Evolutionary conservation across 2,329 filamentous ascomycete genomes (phyloP).

Genomic region (Penicillium nordicum): DNA sequence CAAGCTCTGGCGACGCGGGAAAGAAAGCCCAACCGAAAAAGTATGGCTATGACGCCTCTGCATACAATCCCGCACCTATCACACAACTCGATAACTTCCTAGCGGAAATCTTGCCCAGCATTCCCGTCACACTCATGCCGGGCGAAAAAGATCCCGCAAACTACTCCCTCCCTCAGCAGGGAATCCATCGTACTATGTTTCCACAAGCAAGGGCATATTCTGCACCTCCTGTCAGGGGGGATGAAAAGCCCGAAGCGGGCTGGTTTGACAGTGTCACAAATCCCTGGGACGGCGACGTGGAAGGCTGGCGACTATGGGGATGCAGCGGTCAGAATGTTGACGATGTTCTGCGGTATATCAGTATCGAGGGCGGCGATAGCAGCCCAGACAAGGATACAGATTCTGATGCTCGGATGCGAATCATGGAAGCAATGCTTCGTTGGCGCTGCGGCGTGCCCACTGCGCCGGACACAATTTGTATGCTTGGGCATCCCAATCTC

Average conservation of each 20-base stretch:
- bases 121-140: constrained; percentile 85
- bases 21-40: constrained; percentile 64
- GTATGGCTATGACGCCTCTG: constrained; percentile 87
- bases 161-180: constrained; percentile 84
- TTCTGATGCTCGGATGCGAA: constrained; percentile 70
- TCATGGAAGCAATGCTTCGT: constrained; percentile 92
- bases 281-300: constrained; percentile 85
- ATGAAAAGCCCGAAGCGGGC: constrained; percentile 49
- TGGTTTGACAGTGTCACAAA: constrained; percentile 93
- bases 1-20: constrained; percentile 36
- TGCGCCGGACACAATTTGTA: constrained; percentile 91
- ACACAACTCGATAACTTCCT: constrained; percentile 82
- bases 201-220: constrained; percentile 68
- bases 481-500: constrained; percentile 38
- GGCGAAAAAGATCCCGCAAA: constrained; percentile 85
- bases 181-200: constrained; percentile 90
- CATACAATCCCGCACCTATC: constrained; percentile 84
- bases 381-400: constrained; percentile 25
- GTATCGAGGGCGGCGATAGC: constrained; percentile 39
- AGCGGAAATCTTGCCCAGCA: constrained; percentile 71
- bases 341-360: constrained; percentile 88
- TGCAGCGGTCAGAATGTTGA: constrained; percentile 90
- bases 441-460: constrained; percentile 92
- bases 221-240: constrained; percentile 34
- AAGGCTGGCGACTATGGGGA: constrained; percentile 83